Evolutionary conservation across 371 early-diverging fungal species (phyloP).

Genomic region (Mucor lusitanicus): DNA sequence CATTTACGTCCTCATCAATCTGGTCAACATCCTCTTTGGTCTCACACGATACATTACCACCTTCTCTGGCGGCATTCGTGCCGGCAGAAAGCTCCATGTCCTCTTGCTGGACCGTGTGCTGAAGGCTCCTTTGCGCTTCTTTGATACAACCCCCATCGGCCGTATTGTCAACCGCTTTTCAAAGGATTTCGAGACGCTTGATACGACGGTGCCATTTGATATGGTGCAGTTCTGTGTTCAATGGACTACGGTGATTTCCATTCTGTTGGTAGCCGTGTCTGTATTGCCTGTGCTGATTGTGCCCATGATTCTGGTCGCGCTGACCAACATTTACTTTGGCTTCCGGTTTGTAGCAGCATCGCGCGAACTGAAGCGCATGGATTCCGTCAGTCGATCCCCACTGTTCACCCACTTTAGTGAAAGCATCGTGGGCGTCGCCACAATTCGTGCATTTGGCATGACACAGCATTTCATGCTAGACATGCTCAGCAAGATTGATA

Average conservation of each 20-base stretch:
- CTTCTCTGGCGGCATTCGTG: constrained; percentile 49
- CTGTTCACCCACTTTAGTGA: constrained; percentile 74
- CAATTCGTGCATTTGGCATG: constrained; percentile 79
- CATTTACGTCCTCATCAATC: constrained; percentile 44
- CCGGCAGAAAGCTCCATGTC: constrained; percentile 11
- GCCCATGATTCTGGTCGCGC: constrained; percentile 36
- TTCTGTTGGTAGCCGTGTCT: constrained; percentile 57
- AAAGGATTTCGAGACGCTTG: constrained; percentile 48
- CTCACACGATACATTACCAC: constrained; percentile 24
- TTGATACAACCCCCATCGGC: constrained; percentile 57
- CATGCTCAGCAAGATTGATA: constrained; percentile 53
- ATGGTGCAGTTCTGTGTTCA: constrained; percentile 55
- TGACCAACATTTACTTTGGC: constrained; percentile 49
- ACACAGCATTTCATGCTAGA: constrained; percentile 53
- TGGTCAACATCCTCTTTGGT: constrained; percentile 29
- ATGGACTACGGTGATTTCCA: constrained; percentile 54
- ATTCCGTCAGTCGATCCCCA: constrained; percentile 69
- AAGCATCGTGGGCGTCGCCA: constrained; percentile 59
- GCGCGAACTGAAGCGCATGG: constrained; percentile 77
- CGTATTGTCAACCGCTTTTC: constrained; percentile 77
- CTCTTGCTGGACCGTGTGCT: constrained; percentile 22
- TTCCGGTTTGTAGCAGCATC: constrained; percentile 60
- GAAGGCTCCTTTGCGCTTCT: constrained; percentile 37
- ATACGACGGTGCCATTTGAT: constrained; percentile 40
- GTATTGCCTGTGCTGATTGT: constrained; percentile 57